Base-by-base conservation (phyloP, 2,329 filamentous ascomycete species). In the Colletotrichum nymphaeae region DNA sequence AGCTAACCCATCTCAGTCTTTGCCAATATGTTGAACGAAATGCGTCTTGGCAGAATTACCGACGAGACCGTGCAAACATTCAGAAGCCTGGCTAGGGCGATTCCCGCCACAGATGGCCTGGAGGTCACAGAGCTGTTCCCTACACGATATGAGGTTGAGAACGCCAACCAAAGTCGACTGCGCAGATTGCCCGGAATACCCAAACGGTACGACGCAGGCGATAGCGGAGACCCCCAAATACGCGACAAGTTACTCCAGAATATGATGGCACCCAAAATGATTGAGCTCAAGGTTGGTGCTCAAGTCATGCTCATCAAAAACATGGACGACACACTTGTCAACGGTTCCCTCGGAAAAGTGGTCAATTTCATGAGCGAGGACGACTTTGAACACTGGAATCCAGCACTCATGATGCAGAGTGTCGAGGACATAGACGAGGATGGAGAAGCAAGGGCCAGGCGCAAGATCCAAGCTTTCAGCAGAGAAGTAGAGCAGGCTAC, bases 261-360 rank as follows among this genome's bases (percentile, higher is more conserved):
- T 79, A 97, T 97, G 90, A 98, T 99, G 94, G 95, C 97, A 0
- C 95, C 97, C 0, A 93, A 93, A 77, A 80, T 84, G 0, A 90
- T 99, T 24, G 91, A 93, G 42, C 84, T 99, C 35, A 98, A 98
- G 82, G 93, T 97, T 75, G 94, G 95, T 11, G 94, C 97, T 0
- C 97, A 99, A 80, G 97, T 99, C 57, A 99, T 99, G 97, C 87
- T 99, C n/a, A 98, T 99, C 87, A 99, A 99, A 83, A 99, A 99
- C 78, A 93, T 98, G 84, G 97, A 99, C 79, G 95, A 98, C 52
- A 92, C 91, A 0, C 88, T 99, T 0, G 97, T 98, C 77, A 99
- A 99, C 79, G 97, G 97, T 5, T 97, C 96, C 0, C 87, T 99
- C 11, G 97, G 97, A 28, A 95, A 93, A 74, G 93, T 99, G 5